These are phyloP conservation scores for Cyclotella baltica DNA, from an alignment of 108 stramenopile genomes.

Conservation along the genomic window DNA sequence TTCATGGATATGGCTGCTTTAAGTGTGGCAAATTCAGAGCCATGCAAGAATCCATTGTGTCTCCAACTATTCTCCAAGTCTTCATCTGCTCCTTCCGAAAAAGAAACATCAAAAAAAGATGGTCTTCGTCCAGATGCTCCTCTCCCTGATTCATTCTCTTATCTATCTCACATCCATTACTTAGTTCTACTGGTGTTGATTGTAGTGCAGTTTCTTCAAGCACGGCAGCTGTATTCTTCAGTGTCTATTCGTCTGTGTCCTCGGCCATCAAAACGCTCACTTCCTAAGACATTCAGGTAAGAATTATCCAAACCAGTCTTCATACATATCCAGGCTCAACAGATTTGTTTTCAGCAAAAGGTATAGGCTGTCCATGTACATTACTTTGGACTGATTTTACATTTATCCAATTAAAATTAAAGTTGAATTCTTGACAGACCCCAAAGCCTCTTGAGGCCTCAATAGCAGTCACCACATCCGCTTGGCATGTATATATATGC, in stretches of 20 bases:
- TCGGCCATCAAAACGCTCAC: constrained; percentile 66
- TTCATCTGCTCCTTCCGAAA: constrained; percentile 88
- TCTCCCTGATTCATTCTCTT: constrained; percentile 81
- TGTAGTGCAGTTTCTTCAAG: constrained; percentile 53
- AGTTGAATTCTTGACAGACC: too few species aligned
- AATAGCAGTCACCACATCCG: too few species aligned
- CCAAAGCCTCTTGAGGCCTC: too few species aligned
- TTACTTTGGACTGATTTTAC: constrained; percentile 65
- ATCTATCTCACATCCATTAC: constrained; percentile 3
- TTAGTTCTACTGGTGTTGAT: constrained; percentile 26
- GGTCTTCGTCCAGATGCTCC: constrained; percentile 86
- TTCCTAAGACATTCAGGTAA: too few species aligned
- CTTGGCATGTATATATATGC: too few species aligned
- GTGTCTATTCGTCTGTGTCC: constrained; percentile 75
- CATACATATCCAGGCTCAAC: constrained; percentile 70
- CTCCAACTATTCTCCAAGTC: constrained; percentile 73
- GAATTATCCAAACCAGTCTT: constrained; percentile 89
- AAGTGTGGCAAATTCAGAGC: constrained; percentile 55
- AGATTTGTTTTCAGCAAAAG: constrained; percentile 70
- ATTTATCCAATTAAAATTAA: too few species aligned
- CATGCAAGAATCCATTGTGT: constrained; percentile 73
- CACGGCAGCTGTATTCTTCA: constrained; percentile 67
- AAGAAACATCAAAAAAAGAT: constrained; percentile 80
- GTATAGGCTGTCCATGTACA: constrained; percentile 89
- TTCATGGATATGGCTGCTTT: constrained; percentile 80